phyloP scores from a whole-genome alignment of 805 yeast genomes.

The Saturnispora hagleri region DNA sequence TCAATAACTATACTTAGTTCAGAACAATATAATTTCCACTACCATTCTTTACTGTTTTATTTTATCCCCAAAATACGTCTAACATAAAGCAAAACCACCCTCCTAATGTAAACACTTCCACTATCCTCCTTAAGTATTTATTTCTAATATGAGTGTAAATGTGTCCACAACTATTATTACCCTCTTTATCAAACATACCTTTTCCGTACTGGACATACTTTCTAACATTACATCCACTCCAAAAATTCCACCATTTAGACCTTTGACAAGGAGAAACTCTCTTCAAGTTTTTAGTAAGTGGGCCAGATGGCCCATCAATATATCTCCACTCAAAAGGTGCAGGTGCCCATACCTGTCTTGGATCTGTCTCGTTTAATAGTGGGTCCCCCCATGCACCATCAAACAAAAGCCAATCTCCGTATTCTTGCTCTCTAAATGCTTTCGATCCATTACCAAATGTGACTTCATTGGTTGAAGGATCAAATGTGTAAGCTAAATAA shows the following conservation, averaged over 20 bases:
- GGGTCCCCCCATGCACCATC: conserved; percentile 90
- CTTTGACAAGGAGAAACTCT: conserved; percentile 73
- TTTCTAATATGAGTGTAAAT: conserved; percentile 17
- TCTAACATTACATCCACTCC: conserved; percentile 75
- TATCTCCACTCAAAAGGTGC: conserved; percentile 84
- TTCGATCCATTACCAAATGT: conserved; percentile 39
- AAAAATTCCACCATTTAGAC: conserved; percentile 86
- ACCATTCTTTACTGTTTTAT: conserved; percentile 22
- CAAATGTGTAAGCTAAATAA: conserved; percentile 67
- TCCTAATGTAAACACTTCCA: conserved; percentile 34
- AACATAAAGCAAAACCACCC: conserved; percentile 37
- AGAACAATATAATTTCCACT: too few species aligned
- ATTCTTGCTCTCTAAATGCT: conserved; percentile 42
- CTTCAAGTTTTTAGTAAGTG: conserved; percentile 64
- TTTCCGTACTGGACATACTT: conserved; percentile 68
- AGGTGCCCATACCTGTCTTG: conserved; percentile 78
- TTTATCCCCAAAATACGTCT: conserved; percentile 33
- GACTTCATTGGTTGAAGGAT: conserved; percentile 32
- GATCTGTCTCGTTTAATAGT: conserved; percentile 54
- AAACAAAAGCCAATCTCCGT: conserved; percentile 72
- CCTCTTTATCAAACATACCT: conserved; percentile 76
- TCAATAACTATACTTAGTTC: conserved; percentile 29
- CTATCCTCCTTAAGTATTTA: conserved; percentile 21
- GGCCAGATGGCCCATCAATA: conserved; percentile 92
- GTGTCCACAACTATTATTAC: conserved; percentile 65